Percentiles rank a stretch among this genome's conserved stretches.
phyloP scores from a whole-genome alignment of 768 basidiomycete species.

The Collybia sp. region DNA sequence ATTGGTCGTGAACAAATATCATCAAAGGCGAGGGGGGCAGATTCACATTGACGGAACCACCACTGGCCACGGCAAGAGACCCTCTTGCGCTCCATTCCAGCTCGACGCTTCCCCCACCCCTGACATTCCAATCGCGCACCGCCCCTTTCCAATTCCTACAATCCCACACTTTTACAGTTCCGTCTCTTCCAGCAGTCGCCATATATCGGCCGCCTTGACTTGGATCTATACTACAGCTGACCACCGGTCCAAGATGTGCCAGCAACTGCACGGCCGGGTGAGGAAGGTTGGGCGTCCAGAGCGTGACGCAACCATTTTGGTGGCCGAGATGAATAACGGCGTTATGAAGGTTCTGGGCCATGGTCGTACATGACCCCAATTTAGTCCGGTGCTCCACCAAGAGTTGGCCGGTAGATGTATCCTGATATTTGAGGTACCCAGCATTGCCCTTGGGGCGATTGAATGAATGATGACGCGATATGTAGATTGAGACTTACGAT shows the following conservation, averaged over 20 bases:
- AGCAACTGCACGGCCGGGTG: constrained; percentile 90
- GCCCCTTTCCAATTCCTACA: constrained; percentile 92
- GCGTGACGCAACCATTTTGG: constrained; percentile 90
- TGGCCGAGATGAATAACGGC: constrained; percentile 95
- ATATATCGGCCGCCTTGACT: constrained; percentile 85
- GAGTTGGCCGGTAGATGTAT: constrained; percentile 88
- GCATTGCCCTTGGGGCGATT: constrained; percentile 59
- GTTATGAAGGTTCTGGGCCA: constrained; percentile 90
- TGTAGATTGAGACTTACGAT: constrained; percentile 47
- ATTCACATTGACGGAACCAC: constrained; percentile 80
- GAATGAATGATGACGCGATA: neutral
- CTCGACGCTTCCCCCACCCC: constrained; percentile 60
- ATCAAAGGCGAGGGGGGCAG: neutral
- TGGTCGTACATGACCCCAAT: constrained; percentile 76
- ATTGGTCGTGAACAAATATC: constrained; percentile 2
- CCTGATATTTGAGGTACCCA: constrained; percentile 94
- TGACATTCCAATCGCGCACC: constrained; percentile 69
- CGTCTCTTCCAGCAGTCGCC: constrained; percentile 86
- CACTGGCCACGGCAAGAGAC: constrained; percentile 72
- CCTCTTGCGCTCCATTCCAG: constrained; percentile 87
- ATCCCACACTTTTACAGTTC: constrained; percentile 94
- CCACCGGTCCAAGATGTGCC: constrained; percentile 86
- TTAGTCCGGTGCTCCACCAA: constrained; percentile 87
- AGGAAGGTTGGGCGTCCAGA: constrained; percentile 95
- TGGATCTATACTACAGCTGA: constrained; percentile 77